Base-by-base conservation (phyloP, 805 yeast genomes). In the Wickerhamomyces chambardii region DNA sequence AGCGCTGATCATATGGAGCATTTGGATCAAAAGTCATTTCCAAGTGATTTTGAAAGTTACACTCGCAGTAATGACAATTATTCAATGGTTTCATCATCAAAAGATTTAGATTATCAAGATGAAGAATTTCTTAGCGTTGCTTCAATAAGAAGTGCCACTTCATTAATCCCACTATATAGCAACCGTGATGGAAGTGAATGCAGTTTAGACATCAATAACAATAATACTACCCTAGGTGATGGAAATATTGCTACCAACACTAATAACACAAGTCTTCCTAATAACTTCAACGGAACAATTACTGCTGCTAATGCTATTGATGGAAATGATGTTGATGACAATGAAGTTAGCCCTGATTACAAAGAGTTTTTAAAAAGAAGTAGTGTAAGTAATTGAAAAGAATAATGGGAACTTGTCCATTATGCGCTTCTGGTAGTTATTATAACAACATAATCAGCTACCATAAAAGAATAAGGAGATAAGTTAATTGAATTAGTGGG, bases 261-360 rank as follows among this genome's bases (percentile, higher is more conserved):
- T n/a, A n/a, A n/a, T n/a, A n/a, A n/a, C n/a, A n/a, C n/a, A n/a
- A n/a, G n/a, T n/a, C n/a, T n/a, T n/a, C n/a, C n/a, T n/a, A n/a
- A n/a, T n/a, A n/a, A n/a, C n/a, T n/a, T n/a, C n/a, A n/a, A n/a
- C n/a, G n/a, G n/a, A n/a, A n/a, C n/a, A n/a, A n/a, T n/a, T n/a
- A n/a, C 34, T 3, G 53, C 47, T 33, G 42, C 46, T 8, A 14
- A 24, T 2, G 12, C 27, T 12, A 11, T 24, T n/a, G 12, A 24
- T 11, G 12, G n/a, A 11, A 24, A 14, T 4, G 12, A 11, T 6
- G 12, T 11, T 24, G 27, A 11, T 16, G 18, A 16, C 6, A 12
- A 41, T 28, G 47, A 47, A 17, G 35, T 42, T 2, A 34, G 33
- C 29, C 43, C 45, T 15, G 53, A 48, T 29, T 48, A 48, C 28